phyloP scores from a whole-genome alignment of 768 basidiomycete genomes.

The Mycena chlorophos region DNA sequence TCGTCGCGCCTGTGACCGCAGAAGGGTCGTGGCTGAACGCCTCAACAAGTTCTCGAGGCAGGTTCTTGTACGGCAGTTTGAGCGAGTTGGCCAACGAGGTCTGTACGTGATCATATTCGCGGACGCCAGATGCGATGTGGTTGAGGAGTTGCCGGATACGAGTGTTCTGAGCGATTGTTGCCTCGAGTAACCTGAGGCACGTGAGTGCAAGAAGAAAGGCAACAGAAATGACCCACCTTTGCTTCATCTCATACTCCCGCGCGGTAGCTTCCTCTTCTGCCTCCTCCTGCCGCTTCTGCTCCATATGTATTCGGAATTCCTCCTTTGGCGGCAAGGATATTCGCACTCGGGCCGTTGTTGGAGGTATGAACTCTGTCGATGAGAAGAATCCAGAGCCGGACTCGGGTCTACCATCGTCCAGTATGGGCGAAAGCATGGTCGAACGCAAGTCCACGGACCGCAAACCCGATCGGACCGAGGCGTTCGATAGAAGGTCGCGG shows the following conservation, averaged over 20 bases:
- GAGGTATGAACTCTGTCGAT: constrained; percentile 4
- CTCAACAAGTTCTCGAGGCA: constrained; percentile 70
- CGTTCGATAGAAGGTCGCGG: constrained; percentile 10
- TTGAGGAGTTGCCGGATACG: constrained; percentile 69
- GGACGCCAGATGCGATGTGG: constrained; percentile 58
- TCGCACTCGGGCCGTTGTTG: constrained; percentile 28
- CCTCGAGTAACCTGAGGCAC: constrained; percentile 56
- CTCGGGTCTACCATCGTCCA: constrained; percentile 2
- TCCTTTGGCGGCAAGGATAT: constrained; percentile 30
- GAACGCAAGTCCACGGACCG: not conserved
- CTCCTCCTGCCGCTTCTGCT: constrained; percentile 37
- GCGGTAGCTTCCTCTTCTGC: constrained; percentile 50
- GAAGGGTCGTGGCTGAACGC: constrained; percentile 78
- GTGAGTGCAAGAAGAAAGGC: constrained; percentile 7
- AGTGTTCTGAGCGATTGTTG: constrained; percentile 60
- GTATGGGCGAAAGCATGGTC: constrained; percentile 10
- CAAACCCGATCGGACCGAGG: not conserved
- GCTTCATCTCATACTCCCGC: constrained; percentile 59
- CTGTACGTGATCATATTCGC: constrained; percentile 66
- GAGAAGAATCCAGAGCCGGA: not conserved
- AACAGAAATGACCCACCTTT: constrained; percentile 42
- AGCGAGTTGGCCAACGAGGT: constrained; percentile 49
- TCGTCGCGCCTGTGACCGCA: constrained; percentile 67
- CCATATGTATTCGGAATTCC: constrained; percentile 28
- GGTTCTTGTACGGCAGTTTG: constrained; percentile 44